Percentiles rank a stretch among this genome's conserved stretches.
phyloP scores from a whole-genome alignment of 441 rosid genomes.

The Erysimum cheiri region DNA sequence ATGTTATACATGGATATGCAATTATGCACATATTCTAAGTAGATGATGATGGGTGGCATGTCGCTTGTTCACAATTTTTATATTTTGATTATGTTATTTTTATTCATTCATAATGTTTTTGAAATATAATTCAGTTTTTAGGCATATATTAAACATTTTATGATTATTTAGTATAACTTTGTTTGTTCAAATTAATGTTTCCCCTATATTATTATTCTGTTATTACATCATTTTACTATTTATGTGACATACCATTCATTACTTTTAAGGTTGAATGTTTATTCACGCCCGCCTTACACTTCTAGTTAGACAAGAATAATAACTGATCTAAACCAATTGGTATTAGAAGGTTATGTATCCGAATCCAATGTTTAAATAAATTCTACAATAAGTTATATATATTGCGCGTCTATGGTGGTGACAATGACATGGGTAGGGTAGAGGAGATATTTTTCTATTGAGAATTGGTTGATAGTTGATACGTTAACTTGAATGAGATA shows the following conservation, averaged over 20 bases:
- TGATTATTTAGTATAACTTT: too few relatives aligned
- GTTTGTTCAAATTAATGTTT: too few relatives aligned
- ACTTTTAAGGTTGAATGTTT: not conserved
- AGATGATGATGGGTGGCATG: not conserved
- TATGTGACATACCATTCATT: not conserved
- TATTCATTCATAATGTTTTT: too few relatives aligned
- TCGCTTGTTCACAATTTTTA: not conserved
- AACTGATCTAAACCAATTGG: not conserved
- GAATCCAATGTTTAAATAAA: not conserved
- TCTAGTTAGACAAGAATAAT: not conserved
- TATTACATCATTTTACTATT: too few relatives aligned
- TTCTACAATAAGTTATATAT: not conserved
- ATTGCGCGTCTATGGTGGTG: not conserved
- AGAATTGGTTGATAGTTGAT: slow-evolving; percentile 27
- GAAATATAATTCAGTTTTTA: not conserved
- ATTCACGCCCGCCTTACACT: not conserved
- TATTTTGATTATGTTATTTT: not conserved
- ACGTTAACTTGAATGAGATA: slow-evolving; percentile 6
- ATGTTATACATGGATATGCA: not conserved
- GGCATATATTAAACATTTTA: too few relatives aligned
- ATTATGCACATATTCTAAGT: not conserved
- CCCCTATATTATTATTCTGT: too few relatives aligned
- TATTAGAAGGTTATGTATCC: not conserved
- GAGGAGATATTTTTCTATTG: not conserved
- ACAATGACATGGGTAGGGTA: slow-evolving; percentile 10